A percentile compares a stretch with the other conserved stretches of the same genome.
Evolutionary conservation across 352 stramenopile species (phyloP).

Genomic region (Thalassiosira pacifica): DNA sequence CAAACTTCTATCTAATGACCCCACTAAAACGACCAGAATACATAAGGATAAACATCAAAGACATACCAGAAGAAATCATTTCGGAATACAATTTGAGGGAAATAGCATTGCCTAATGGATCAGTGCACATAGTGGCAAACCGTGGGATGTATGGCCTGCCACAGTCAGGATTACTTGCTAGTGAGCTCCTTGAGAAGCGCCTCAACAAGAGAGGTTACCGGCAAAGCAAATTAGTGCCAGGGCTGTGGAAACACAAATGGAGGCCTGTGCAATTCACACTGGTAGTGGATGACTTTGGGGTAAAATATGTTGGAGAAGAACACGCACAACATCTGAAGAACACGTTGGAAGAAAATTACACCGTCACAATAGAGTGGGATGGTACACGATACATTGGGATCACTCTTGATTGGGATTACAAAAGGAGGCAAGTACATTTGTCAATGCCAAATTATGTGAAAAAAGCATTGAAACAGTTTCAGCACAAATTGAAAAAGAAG

Average conservation of each 20-base stretch:
- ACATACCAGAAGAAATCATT: background rate
- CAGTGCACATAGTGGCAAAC: slow-evolving; percentile 27
- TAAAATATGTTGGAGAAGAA: slow-evolving; percentile 60
- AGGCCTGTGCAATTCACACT: slow-evolving; percentile 45
- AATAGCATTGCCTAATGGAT: background rate
- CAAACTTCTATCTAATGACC: background rate
- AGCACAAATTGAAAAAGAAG: background rate
- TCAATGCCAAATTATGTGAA: slow-evolving; percentile 58
- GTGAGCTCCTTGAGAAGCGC: slow-evolving; percentile 29
- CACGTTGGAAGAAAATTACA: slow-evolving; percentile 43
- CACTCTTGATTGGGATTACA: slow-evolving; percentile 67
- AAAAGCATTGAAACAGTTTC: slow-evolving; percentile 36
- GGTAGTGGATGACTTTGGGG: slow-evolving; percentile 49
- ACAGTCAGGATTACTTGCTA: slow-evolving; percentile 23
- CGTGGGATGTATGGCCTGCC: slow-evolving; percentile 41
- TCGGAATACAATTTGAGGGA: background rate
- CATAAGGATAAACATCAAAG: background rate
- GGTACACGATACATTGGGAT: slow-evolving; percentile 56
- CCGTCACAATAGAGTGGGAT: slow-evolving; percentile 44
- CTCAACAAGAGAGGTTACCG: slow-evolving; percentile 30
- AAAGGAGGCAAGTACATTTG: slow-evolving; percentile 31
- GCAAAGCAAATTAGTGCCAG: slow-evolving; percentile 22
- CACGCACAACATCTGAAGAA: slow-evolving; percentile 57
- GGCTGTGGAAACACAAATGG: slow-evolving; percentile 46
- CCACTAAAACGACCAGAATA: slow-evolving; percentile 13